Evolutionary conservation across 352 stramenopile genomes (phyloP), one percentile per base, ranked within the genome.

Genomic region (Phytophthora pisi): DNA sequence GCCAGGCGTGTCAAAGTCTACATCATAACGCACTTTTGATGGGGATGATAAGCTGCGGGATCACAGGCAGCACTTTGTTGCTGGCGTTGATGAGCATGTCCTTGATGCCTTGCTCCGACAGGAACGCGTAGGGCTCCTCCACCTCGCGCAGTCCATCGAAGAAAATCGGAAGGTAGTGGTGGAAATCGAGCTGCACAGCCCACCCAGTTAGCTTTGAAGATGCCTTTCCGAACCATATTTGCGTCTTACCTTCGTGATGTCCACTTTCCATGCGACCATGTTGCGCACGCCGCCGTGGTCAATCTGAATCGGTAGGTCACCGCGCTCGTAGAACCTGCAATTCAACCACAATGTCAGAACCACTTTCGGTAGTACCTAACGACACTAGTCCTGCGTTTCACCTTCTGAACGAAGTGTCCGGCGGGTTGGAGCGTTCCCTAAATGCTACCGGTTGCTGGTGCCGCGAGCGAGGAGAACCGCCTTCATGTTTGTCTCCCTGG

Each of bases 151-250:
- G 78, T 13, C 97, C 97, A 58, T 99, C 97, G 59, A 99, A 99
- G 79, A 99, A 99, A 58, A 99, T 98, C 6, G 97, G 97, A 10
- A 99, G 78, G 67, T 99, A 99, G 78, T 99, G 96, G 66, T 99
- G 97, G 66, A 98, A 99, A 71, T 99, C 97, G 7, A 99, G 86
- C 81, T 98, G 69, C 6, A 68, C 20, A 65, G 40, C 3, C 2
- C 26, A 30, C 5, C 5, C 26, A 30, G 26, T 30, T 7, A 30
- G 3, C 2, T 4, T 0, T 4, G 26, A 5, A 5, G 26, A 30
- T 30, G 26, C 26, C 26, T 30, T 30, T 30, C 20, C 20, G 7
- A 30, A 5, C 26, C 26, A 30, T 11, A 4, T 24, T 0, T 15
- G 26, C 47, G 42, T 16, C 23, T 20, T 64, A 92, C 88, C 86